Base-by-base conservation (phyloP, 495 filamentous ascomycete genomes). In the Neurospora tetraspora region DNA sequence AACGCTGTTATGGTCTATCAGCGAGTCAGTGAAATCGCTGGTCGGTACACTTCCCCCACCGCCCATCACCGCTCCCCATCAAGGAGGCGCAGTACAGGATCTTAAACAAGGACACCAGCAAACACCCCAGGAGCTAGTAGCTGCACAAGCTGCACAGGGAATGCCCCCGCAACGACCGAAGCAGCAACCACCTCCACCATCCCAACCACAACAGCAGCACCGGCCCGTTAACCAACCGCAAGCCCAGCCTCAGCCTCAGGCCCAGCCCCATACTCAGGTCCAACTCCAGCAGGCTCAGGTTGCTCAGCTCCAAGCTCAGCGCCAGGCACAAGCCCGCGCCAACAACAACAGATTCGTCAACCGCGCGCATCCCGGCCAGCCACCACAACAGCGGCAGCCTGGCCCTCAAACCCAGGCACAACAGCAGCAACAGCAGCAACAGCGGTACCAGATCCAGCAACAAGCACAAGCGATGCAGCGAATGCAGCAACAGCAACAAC, bases 11-110 rank as follows among this genome's bases (percentile, higher is more conserved):
- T 31, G 20, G 9, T 69, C 75, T 43, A 74, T 82, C 71, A 76
- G 79, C 69, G 74, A 76, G 0, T 69, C 82, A 16, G 74, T 85
- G 23, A 77, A 73, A 42, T 79, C 77, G 1, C 72, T 83, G 20
- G 78, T 76, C 12, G 72, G 71, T 14, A 73, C 72, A 23, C 73
- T 68, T 8, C 70, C 75, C 20, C 76, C 72, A 43, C 72, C 73
- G 20, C 38, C 37, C 53, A 2, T 16, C 53, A 65, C 23, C 53
- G 27, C 14, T 9, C 53, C 53, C 12, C 53, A 65, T 36, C 27
- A 6, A 9, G 53, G 27, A 65, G 53, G 27, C 27, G 53, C 6
- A 31, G 27, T 34, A 36, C 53, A 65, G 12, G 27, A 65, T 34
- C 11, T 65, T 65, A 3, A 65, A 31, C 53, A 65, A 65, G 23